These are phyloP conservation scores for Lentinula guzmanii DNA, from an alignment of 768 basidiomycete genomes.

Conservation along the genomic window DNA sequence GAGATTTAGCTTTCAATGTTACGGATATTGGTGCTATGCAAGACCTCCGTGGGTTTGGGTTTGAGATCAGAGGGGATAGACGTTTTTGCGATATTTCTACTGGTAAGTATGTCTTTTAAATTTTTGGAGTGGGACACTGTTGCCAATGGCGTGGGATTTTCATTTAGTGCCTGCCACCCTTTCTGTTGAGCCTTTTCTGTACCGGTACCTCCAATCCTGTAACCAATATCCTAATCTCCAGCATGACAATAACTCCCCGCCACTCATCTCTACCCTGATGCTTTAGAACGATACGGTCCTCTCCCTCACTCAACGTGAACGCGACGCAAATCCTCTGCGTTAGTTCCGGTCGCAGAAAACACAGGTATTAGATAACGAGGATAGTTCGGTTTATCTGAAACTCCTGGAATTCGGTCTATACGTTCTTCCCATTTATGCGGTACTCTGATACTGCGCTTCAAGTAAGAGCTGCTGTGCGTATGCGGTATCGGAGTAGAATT, in stretches of 20 bases:
- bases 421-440: too few species aligned
- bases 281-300: slow-evolving; percentile 26
- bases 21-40: slow-evolving; percentile 36
- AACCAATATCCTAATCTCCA: slow-evolving; percentile 6
- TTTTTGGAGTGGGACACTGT: slow-evolving; percentile 24
- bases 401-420: too few species aligned
- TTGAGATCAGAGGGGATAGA: slow-evolving; percentile 29
- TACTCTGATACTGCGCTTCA: too few species aligned
- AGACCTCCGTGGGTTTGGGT: slow-evolving; percentile 36
- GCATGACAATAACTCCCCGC: slow-evolving; percentile 41
- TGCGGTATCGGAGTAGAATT: too few species aligned
- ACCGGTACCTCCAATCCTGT: not conserved
- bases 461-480: too few species aligned
- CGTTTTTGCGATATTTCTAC: slow-evolving; percentile 35
- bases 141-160: slow-evolving; percentile 32
- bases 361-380: too few species aligned
- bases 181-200: too few species aligned
- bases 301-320: slow-evolving; percentile 24
- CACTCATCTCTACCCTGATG: slow-evolving; percentile 34
- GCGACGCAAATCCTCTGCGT: slow-evolving; percentile 21
- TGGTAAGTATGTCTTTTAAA: slow-evolving; percentile 21
- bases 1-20: slow-evolving; percentile 23
- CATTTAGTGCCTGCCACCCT: slow-evolving; percentile 17
- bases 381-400: too few species aligned
- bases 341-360: slow-evolving; percentile 19